Evolutionary conservation across 2,329 filamentous ascomycete genomes (phyloP).

Genomic region (Diaporthe longicolla): DNA sequence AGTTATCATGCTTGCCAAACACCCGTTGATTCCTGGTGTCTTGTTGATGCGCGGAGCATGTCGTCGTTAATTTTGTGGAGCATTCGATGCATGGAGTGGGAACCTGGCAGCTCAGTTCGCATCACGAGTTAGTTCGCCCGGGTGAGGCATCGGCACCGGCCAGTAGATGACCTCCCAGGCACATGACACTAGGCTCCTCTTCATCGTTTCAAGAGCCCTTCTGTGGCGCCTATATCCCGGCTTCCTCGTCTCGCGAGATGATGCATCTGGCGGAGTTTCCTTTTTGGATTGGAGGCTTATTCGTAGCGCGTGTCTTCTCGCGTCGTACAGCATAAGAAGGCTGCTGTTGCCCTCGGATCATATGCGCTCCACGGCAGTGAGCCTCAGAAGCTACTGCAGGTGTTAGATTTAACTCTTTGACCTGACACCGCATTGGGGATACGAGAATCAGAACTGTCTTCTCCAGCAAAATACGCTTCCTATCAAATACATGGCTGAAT

Average conservation of each 20-base stretch:
- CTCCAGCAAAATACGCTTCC: background rate
- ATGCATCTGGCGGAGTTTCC: slow-evolving; percentile 8
- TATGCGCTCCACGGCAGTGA: background rate
- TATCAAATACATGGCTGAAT: background rate
- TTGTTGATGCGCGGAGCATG: background rate
- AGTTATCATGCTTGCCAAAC: background rate
- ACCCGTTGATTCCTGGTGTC: background rate
- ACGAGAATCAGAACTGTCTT: no score
- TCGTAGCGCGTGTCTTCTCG: no score
- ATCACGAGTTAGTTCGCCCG: background rate
- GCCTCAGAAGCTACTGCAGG: no score
- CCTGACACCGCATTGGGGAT: fast-evolving
- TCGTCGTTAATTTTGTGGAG: no score
- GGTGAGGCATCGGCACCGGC: background rate
- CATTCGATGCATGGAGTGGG: background rate
- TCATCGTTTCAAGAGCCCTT: no score
- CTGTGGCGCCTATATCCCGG: no score
- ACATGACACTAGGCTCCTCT: no score
- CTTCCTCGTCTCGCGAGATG: background rate
- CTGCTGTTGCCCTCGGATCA: no score
- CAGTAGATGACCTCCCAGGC: background rate
- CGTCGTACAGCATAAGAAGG: background rate
- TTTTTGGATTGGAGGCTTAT: background rate
- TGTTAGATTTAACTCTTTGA: background rate
- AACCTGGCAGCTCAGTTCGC: background rate